Base-by-base conservation (phyloP, 1,284 basidiomycete genomes). In the Coniferiporia weirii region DNA sequence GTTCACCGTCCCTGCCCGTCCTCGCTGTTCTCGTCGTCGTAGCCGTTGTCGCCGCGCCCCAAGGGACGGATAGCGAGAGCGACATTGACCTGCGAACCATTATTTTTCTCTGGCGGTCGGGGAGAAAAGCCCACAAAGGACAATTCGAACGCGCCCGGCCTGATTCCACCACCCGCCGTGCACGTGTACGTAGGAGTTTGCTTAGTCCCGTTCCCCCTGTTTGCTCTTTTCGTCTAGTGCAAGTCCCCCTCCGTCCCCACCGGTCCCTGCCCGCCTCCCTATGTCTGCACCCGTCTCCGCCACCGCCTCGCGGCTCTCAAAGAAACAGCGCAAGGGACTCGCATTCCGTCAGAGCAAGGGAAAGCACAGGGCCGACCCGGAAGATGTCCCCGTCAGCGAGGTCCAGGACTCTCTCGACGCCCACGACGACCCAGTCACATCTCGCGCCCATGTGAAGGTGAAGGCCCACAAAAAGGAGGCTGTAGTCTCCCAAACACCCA, bases 331-430 rank as follows among this genome's bases (percentile, higher is more conserved):
- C 50, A 65, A 65, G 46, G 60, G 57, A 3, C 57, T 63, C 34
- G 63, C 60, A 4, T 65, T 65, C 43, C 63, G 62, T 32, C 50
- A 61, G 20, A 63, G 57, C 35, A 64, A 65, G 54, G 53, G 64
- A 20, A 64, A 65, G 56, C 57, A 60, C 13, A 62, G 57, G 20
- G 56, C 54, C 17, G 59, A 53, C 34, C 53, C 57, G 22, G 49
- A 43, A n/a, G 61, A 62, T 54, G 45, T 60, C 17, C 54, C 53
- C 32, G 20, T 40, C 22, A 34, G 13, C 47, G 62, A 52, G 32
- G 49, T 56, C 19, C 22, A 43, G 34, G 52, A 35, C n/a, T 27
- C 48, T 19, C 40, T 51, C 50, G 8, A 43, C 27, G n/a, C 20
- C 7, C 27, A 40, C 38, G 15, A 10, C 15, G 12, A 40, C 12